Evolutionary conservation across 495 filamentous ascomycete genomes (phyloP).

Genomic region (Tuber aestivum): DNA sequence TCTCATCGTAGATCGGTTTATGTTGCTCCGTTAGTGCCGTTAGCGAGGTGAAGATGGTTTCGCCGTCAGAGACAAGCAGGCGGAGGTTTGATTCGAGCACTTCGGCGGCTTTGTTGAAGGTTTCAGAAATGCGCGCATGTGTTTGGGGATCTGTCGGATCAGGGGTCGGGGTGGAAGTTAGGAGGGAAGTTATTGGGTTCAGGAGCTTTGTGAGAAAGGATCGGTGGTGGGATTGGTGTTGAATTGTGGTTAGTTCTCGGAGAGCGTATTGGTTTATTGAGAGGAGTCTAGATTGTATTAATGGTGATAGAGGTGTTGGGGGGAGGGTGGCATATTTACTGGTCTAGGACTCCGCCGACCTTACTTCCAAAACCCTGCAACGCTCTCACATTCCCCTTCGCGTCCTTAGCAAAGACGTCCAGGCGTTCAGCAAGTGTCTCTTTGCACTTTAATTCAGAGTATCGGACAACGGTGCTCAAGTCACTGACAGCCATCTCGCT

Average conservation of each 20-base stretch:
- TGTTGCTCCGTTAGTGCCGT: slow-evolving; percentile 41
- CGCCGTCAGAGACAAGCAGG: slow-evolving; percentile 40
- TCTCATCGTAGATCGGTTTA: slow-evolving; percentile 42
- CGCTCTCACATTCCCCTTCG: slow-evolving; percentile 38
- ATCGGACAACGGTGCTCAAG: slow-evolving; percentile 39
- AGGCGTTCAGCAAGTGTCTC: slow-evolving; percentile 39
- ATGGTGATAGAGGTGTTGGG: slow-evolving; percentile 3
- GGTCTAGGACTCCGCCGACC: slow-evolving; percentile 42
- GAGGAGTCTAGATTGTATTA: slow-evolving; percentile 32
- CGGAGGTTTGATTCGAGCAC: slow-evolving; percentile 42
- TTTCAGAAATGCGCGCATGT: slow-evolving; percentile 34
- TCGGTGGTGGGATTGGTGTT: slow-evolving; percentile 32
- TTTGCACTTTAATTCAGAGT: slow-evolving; percentile 42
- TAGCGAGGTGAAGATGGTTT: slow-evolving; percentile 40
- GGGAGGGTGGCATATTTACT: slow-evolving; percentile 29
- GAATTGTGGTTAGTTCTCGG: slow-evolving; percentile 36
- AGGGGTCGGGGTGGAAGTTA: slow-evolving; percentile 19
- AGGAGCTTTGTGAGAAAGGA: slow-evolving; percentile 33
- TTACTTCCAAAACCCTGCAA: slow-evolving; percentile 40
- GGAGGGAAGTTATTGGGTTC: slow-evolving; percentile 22
- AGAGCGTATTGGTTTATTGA: slow-evolving; percentile 43
- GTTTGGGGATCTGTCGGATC: slow-evolving; percentile 30
- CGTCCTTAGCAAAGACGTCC: slow-evolving; percentile 40
- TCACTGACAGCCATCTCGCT: slow-evolving; percentile 43
- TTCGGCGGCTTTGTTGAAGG: slow-evolving; percentile 42